Evolutionary conservation across 2,329 filamentous ascomycete species (phyloP).

Genomic region (Penicillium sp.): DNA sequence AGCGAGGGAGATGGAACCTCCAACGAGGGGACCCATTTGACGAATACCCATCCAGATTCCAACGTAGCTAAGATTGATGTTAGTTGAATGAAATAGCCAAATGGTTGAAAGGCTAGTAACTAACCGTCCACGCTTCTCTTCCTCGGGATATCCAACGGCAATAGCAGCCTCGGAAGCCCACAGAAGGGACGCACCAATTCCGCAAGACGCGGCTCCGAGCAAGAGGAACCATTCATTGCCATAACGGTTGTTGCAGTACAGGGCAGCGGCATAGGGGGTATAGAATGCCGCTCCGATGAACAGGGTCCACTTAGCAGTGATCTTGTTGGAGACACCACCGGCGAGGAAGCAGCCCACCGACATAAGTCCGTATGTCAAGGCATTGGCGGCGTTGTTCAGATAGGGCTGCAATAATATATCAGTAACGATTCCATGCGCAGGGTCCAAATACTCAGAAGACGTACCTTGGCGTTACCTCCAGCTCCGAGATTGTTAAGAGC

Average conservation of each 20-base stretch:
- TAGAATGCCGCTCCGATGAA: conserved; percentile 43
- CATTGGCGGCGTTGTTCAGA: conserved; percentile 50
- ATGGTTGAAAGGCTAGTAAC: conserved; percentile 23
- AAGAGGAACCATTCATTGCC: conserved; percentile 50
- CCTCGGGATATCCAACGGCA: conserved; percentile 46
- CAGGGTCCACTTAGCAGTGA: conserved; percentile 41
- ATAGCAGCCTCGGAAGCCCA: conserved; percentile 44
- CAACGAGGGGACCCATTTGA: conserved; percentile 53
- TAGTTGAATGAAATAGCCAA: neutral
- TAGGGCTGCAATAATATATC: conserved; percentile 40
- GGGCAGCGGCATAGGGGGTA: conserved; percentile 38
- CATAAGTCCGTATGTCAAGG: conserved; percentile 48
- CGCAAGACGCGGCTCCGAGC: conserved; percentile 45
- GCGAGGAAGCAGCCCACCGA: conserved; percentile 46
- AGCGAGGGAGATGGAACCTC: conserved; percentile 50
- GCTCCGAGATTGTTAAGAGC: conserved; percentile 46
- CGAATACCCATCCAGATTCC: conserved; percentile 54
- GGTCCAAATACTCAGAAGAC: neutral
- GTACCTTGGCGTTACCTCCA: conserved; percentile 32
- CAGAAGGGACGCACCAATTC: conserved; percentile 40
- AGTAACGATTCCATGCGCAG: neutral
- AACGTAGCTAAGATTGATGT: conserved; percentile 29
- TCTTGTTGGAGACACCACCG: conserved; percentile 44
- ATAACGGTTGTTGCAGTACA: conserved; percentile 46
- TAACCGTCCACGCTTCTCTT: conserved; percentile 45